These are phyloP conservation scores for Cantharellus cinnabarinus DNA, from an alignment of 768 basidiomycete species.

Conservation along the genomic window DNA sequence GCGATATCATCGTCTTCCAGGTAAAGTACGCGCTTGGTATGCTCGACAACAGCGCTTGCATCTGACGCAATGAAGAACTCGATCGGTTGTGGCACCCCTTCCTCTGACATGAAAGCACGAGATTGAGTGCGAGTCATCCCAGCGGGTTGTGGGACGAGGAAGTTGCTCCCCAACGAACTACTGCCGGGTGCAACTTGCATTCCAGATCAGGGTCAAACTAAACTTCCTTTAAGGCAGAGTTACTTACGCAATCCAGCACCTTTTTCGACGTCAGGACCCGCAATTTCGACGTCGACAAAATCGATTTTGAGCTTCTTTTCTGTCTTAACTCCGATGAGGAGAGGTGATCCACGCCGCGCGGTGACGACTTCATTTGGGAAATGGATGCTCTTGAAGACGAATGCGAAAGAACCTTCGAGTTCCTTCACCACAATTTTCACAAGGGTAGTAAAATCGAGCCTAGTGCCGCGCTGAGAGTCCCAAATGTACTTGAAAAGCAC, in stretches of 20 bases:
- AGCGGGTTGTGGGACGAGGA: conserved; percentile 45
- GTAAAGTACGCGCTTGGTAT: conserved; percentile 97
- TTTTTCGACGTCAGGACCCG: conserved; percentile 41
- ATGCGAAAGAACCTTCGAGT: conserved; percentile 95
- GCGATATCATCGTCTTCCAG: conserved; percentile 99
- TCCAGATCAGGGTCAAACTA: background rate
- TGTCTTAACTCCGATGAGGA: conserved; percentile 96
- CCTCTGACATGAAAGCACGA: conserved; percentile 94
- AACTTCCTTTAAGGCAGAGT: background rate
- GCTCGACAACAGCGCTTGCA: conserved; percentile 88
- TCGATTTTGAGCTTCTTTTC: conserved; percentile 99
- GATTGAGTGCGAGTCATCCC: conserved; percentile 61
- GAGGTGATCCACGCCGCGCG: conserved; percentile 89
- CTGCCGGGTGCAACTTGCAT: conserved; percentile 20
- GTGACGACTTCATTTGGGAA: conserved; percentile 93
- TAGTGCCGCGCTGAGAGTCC: conserved; percentile 76
- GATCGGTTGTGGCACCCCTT: conserved; percentile 95
- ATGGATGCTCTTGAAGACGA: conserved; percentile 94
- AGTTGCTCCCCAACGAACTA: conserved; percentile 19
- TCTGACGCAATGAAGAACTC: conserved; percentile 99
- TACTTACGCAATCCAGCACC: conserved; percentile 24
- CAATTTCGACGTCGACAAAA: conserved; percentile 95
- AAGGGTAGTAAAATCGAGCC: conserved; percentile 71
- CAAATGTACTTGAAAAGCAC: conserved; percentile 93
- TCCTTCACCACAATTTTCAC: conserved; percentile 94